A percentile compares a stretch with the other conserved stretches of the same genome.
Evolutionary conservation across 1,284 basidiomycete species (phyloP).

Genomic region (Stygiomarasmius scandens): DNA sequence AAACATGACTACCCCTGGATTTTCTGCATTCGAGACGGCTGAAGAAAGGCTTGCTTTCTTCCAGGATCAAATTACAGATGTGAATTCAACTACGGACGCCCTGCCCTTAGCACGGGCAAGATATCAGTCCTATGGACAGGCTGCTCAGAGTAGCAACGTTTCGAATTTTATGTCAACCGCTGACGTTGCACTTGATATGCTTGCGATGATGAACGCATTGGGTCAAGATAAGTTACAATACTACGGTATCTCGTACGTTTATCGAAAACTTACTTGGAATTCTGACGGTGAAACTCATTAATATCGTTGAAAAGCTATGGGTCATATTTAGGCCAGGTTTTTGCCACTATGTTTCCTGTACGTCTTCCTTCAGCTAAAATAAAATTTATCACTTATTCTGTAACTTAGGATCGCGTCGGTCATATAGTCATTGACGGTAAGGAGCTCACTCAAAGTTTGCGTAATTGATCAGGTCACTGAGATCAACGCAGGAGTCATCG

Average conservation of each 20-base stretch:
- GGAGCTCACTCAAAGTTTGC: not conserved
- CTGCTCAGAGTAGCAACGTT: constrained; percentile 33
- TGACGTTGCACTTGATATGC: constrained; percentile 51
- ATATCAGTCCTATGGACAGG: constrained; percentile 28
- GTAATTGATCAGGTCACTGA: not conserved
- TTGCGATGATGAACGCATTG: constrained; percentile 45
- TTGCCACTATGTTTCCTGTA: constrained; percentile 52
- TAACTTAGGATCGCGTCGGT: constrained; percentile 42
- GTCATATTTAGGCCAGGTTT: constrained; percentile 45
- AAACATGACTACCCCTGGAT: constrained; percentile 34
- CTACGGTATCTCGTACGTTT: constrained; percentile 54
- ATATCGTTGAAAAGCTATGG: constrained; percentile 39
- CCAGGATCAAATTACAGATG: not conserved
- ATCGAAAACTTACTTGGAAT: not conserved
- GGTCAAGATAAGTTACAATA: constrained; percentile 50
- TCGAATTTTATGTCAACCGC: constrained; percentile 44
- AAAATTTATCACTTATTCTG: no score
- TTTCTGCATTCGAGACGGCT: constrained; percentile 33
- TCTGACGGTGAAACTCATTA: no score
- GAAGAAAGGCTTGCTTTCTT: constrained; percentile 34
- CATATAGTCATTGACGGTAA: constrained; percentile 39
- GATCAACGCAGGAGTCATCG: constrained; percentile 32
- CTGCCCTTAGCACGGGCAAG: constrained; percentile 31
- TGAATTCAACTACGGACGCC: constrained; percentile 23
- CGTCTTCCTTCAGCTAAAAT: no score